Evolutionary conservation across 352 stramenopile species (phyloP).

Genomic region (Pythium dissotocum): DNA sequence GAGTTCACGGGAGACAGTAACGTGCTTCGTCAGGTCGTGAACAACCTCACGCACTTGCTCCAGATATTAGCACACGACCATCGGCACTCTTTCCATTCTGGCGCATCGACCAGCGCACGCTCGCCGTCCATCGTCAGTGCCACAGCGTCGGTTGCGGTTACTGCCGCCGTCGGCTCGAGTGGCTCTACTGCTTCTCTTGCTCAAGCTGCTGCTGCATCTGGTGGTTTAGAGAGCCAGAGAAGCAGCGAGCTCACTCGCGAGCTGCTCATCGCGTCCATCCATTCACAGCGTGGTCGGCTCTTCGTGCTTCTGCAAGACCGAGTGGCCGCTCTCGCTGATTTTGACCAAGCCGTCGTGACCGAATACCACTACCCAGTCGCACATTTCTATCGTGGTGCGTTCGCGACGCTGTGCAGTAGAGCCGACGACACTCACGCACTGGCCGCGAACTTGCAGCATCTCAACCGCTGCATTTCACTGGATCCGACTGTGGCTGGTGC

Average conservation of each 20-base stretch:
- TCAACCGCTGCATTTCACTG: slow-evolving; percentile 62
- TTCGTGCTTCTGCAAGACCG: slow-evolving; percentile 63
- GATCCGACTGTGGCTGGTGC: slow-evolving; percentile 76
- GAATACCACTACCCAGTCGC: slow-evolving; percentile 81
- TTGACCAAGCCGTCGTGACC: slow-evolving; percentile 72
- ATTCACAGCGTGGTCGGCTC: slow-evolving; percentile 61
- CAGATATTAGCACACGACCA: slow-evolving; percentile 48
- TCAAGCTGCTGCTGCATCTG: background rate
- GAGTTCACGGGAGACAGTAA: slow-evolving; percentile 65
- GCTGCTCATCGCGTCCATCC: slow-evolving; percentile 54
- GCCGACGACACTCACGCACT: slow-evolving; percentile 38
- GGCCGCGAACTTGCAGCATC: slow-evolving; percentile 50
- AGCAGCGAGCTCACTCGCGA: slow-evolving; percentile 32
- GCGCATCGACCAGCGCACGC: background rate
- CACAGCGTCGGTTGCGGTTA: slow-evolving; percentile 4
- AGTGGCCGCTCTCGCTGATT: slow-evolving; percentile 48
- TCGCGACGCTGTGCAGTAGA: slow-evolving; percentile 46
- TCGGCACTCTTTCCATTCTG: slow-evolving; percentile 33
- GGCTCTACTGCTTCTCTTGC: background rate
- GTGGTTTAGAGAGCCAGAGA: slow-evolving; percentile 12
- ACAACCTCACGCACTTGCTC: slow-evolving; percentile 60
- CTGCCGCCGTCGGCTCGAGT: background rate
- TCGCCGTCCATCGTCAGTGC: slow-evolving; percentile 22
- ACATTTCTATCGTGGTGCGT: slow-evolving; percentile 77
- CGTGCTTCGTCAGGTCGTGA: slow-evolving; percentile 63